Evolutionary conservation across 257 asterid genomes (phyloP).

Genomic region (Schizonepeta tenuifolia): DNA sequence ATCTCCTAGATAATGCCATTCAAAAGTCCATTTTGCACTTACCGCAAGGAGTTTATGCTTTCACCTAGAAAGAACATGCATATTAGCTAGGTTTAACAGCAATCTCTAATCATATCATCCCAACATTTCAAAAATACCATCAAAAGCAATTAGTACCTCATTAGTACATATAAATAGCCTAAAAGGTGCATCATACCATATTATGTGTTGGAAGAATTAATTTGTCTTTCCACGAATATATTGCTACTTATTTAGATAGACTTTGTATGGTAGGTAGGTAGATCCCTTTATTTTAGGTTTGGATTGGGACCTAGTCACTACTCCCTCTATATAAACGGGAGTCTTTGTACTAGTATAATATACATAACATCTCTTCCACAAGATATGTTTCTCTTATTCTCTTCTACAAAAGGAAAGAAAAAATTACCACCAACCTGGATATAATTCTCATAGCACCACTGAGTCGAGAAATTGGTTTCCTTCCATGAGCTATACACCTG

Average conservation of each 20-base stretch:
- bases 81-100: slow-evolving; percentile 14
- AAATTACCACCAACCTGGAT: slow-evolving; percentile 58
- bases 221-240: no score
- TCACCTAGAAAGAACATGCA: slow-evolving; percentile 6
- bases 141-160: slow-evolving; percentile 9
- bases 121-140: slow-evolving; percentile 19
- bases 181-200: neutral
- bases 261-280: no score
- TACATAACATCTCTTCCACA: neutral
- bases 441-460: slow-evolving; percentile 95
- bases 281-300: no score
- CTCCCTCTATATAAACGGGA: no score
- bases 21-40: neutral
- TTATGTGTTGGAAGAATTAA: no score
- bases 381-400: neutral
- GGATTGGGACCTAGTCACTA: no score
- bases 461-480: slow-evolving; percentile 88
- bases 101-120: neutral
- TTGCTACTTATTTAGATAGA: no score
- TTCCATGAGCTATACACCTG: slow-evolving; percentile 94
- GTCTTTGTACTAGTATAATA: no score
- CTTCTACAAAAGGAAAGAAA: neutral
- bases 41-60: slow-evolving; percentile 4
- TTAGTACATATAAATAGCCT: slow-evolving; percentile 14
- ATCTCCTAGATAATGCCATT: slow-evolving; percentile 5